Evolutionary conservation across 2,329 filamentous ascomycete species (phyloP).

Genomic region (Xylaria sp.): DNA sequence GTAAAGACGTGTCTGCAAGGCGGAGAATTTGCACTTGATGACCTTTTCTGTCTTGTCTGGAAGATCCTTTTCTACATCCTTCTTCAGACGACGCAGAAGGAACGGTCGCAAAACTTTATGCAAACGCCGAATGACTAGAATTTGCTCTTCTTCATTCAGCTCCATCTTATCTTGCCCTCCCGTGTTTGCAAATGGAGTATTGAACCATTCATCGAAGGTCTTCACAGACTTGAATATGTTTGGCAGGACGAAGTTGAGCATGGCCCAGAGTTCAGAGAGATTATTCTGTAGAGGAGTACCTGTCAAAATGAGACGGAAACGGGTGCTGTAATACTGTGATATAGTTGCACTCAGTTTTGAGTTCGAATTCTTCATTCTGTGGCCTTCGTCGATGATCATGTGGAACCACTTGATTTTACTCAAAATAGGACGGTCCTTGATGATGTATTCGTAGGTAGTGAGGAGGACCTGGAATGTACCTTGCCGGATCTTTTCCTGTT

Average conservation of each 20-base stretch:
- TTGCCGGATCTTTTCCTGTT: slow-evolving; percentile 93
- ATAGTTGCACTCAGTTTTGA: slow-evolving; percentile 97
- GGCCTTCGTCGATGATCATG: slow-evolving; percentile 99
- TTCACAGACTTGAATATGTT: slow-evolving; percentile 99
- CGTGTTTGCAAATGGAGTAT: slow-evolving; percentile 98
- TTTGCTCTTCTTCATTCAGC: slow-evolving; percentile 98
- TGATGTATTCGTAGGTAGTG: slow-evolving; percentile 99
- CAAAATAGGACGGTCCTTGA: slow-evolving; percentile 94
- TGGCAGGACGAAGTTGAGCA: slow-evolving; percentile 97
- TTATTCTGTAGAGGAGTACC: slow-evolving; percentile 99
- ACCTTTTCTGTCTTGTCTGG: slow-evolving; percentile 99
- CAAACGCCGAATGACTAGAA: slow-evolving; percentile 96
- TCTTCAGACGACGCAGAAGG: slow-evolving; percentile 97
- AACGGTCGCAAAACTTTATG: slow-evolving; percentile 98
- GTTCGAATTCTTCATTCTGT: slow-evolving; percentile 98
- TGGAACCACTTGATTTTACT: slow-evolving; percentile 99
- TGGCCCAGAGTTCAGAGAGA: slow-evolving; percentile 92
- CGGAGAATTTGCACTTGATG: slow-evolving; percentile 98
- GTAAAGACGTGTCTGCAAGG: slow-evolving; percentile 92
- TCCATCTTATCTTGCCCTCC: slow-evolving; percentile 99
- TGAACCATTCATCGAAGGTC: slow-evolving; percentile 99
- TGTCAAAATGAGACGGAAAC: slow-evolving; percentile 95
- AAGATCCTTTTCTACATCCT: slow-evolving; percentile 98
- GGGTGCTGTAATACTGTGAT: slow-evolving; percentile 92
- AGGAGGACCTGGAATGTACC: slow-evolving; percentile 95